phyloP scores from a whole-genome alignment of 352 stramenopile genomes.

The Phytopythium helicoides region DNA sequence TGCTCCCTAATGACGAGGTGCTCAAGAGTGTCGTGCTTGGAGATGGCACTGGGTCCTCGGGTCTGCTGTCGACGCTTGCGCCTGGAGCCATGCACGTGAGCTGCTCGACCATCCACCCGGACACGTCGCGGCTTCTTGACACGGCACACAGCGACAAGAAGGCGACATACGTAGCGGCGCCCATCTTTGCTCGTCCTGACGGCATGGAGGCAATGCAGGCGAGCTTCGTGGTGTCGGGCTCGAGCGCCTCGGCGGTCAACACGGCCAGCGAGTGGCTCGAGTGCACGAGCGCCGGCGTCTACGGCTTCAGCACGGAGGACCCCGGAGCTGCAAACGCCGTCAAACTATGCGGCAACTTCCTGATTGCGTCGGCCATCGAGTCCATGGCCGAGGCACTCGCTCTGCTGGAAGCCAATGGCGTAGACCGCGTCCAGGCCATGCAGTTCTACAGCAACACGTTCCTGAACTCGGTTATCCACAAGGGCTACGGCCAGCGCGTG shows the following conservation, averaged over 20 bases:
- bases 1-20: slow-evolving; percentile 68
- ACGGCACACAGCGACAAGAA: slow-evolving; percentile 24
- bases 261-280: slow-evolving; percentile 35
- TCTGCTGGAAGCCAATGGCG: slow-evolving; percentile 63
- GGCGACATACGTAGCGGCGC: slow-evolving; percentile 46
- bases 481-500: slow-evolving; percentile 78
- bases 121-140: slow-evolving; percentile 46
- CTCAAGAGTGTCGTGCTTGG: slow-evolving; percentile 40
- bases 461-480: slow-evolving; percentile 80
- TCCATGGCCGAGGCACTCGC: slow-evolving; percentile 67
- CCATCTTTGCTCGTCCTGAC: slow-evolving; percentile 74
- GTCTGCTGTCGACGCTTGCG: slow-evolving; percentile 35
- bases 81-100: slow-evolving; percentile 49
- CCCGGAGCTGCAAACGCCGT: slow-evolving; percentile 67
- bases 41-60: slow-evolving; percentile 15
- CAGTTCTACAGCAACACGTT: slow-evolving; percentile 79
- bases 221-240: slow-evolving; percentile 56
- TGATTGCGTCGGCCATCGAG: slow-evolving; percentile 80
- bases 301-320: slow-evolving; percentile 49
- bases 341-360: slow-evolving; percentile 81
- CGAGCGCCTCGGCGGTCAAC: slow-evolving; percentile 29
- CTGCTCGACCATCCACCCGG: slow-evolving; percentile 70
- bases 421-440: slow-evolving; percentile 74
- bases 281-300: slow-evolving; percentile 39
- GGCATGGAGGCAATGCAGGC: slow-evolving; percentile 67